Evolutionary conservation across 441 rosid genomes (phyloP).

Genomic region (Populus hybrid): DNA sequence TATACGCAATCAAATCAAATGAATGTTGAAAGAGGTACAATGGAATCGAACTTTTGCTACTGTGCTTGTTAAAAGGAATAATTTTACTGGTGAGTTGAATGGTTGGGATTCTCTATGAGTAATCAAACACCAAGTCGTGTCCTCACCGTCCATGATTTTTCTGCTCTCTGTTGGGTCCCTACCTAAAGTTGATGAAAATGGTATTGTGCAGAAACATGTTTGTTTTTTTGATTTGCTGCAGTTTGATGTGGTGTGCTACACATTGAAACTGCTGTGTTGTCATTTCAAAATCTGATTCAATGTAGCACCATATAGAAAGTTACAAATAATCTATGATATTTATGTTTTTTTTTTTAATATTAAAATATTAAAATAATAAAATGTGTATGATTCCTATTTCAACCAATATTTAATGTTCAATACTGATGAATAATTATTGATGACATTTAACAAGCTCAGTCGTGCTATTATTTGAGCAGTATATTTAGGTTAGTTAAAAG

Average conservation of each 20-base stretch:
- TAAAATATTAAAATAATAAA: too few relatives aligned
- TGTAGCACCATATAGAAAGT: not conserved
- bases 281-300: not conserved
- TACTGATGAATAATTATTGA: not conserved
- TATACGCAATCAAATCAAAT: conserved; percentile 23
- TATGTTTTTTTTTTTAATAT: not conserved
- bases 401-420: not conserved
- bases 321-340: not conserved
- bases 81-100: conserved; percentile 11
- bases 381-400: not conserved
- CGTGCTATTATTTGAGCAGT: not conserved
- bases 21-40: conserved; percentile 11
- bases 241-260: not conserved
- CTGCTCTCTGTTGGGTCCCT: not conserved
- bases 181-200: not conserved
- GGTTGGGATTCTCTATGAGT: not conserved
- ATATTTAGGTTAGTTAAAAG: not conserved
- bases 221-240: not conserved
- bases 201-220: not conserved
- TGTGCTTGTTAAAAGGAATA: conserved; percentile 27
- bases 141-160: not conserved
- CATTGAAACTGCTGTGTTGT: not conserved
- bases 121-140: not conserved
- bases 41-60: not conserved
- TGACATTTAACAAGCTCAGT: not conserved